Evolutionary conservation across 805 yeast genomes (phyloP), one percentile per base, ranked within the genome.

Genomic region (Saccharomycopsis oosterbeekiorum): DNA sequence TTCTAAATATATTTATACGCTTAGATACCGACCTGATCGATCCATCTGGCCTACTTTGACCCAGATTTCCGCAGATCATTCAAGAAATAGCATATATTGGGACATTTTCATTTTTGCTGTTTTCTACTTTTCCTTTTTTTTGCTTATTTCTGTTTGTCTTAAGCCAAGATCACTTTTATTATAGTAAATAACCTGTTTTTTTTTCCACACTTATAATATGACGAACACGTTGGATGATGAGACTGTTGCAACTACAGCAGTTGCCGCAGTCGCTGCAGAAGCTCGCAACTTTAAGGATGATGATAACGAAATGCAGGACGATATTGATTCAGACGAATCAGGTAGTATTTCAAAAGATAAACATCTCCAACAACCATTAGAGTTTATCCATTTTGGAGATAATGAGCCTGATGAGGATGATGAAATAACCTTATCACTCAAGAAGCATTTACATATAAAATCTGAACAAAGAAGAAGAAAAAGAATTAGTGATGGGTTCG

Each of bases 391-490:
- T 56, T 47, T n/a, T 21, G 19, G 36, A 53, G 39, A 62, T 37
- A 36, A 60, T 60, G 17, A 57, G 40, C 41, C 29, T 36, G 19
- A 37, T 29, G 19, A 53, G 50, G 39, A 57, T 57, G 29, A 37
- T n/a, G 19, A 39, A 42, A 14, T 17, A 9, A 59, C 40, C 6
- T 37, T 21, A n/a, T 37, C 51, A 17, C 19, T 17, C 11, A 39
- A 58, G 34, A 69, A 68, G 43, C 76, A 76, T 63, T 71, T 79
- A 11, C 80, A 78, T 65, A 77, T 77, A 56, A 70, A 75, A 50
- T 76, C 79, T 3, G 81, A 78, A 63, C 80, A 78, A 66, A 67
- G 81, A 51, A 70, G 81, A 53, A 70, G 81, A 39, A 80, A 77
- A 59, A 73, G 74, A 62, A 78, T 78, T 58, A 76, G 76, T 43